Evolutionary conservation across 192 early-diverging fungal species (phyloP).

Genomic region (Coemansia sp.): DNA sequence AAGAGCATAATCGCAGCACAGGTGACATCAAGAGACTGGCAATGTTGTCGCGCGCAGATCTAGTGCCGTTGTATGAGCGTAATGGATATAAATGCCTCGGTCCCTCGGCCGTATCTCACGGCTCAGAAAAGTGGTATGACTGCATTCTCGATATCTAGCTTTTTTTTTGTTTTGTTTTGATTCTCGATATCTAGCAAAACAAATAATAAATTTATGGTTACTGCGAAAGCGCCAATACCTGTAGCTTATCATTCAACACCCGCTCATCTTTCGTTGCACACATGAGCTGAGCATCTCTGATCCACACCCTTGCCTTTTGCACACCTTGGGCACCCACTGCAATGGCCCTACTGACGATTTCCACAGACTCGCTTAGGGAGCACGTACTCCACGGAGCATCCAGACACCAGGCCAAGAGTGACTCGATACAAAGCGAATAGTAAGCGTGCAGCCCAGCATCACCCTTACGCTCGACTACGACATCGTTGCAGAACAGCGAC

Average conservation of each 20-base stretch:
- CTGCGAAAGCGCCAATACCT: not conserved
- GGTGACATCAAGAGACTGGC: conserved; percentile 48
- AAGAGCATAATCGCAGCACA: conserved; percentile 17
- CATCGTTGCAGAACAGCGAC: conserved; percentile 11
- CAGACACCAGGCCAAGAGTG: conserved; percentile 15
- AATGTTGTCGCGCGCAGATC: conserved; percentile 57
- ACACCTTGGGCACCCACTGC: conserved; percentile 7
- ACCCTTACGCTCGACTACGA: not conserved
- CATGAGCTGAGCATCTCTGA: conserved; percentile 14
- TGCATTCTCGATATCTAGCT: conserved; percentile 22
- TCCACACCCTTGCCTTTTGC: conserved; percentile 9
- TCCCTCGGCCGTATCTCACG: conserved; percentile 61
- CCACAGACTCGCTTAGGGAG: not conserved
- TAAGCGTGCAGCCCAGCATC: not conserved
- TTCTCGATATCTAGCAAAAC: conserved; percentile 11
- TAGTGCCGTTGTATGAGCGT: conserved; percentile 60
- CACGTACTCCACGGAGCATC: not conserved
- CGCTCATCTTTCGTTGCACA: not conserved
- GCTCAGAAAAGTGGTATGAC: conserved; percentile 42
- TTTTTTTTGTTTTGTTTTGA: too few relatives aligned
- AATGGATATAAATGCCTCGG: conserved; percentile 62
- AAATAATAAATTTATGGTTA: not conserved
- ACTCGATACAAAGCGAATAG: conserved; percentile 17
- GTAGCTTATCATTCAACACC: not conserved
- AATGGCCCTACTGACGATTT: conserved; percentile 18